Evolutionary conservation across 2,329 filamentous ascomycete genomes (phyloP).

Genomic region (Fusarium begoniae): DNA sequence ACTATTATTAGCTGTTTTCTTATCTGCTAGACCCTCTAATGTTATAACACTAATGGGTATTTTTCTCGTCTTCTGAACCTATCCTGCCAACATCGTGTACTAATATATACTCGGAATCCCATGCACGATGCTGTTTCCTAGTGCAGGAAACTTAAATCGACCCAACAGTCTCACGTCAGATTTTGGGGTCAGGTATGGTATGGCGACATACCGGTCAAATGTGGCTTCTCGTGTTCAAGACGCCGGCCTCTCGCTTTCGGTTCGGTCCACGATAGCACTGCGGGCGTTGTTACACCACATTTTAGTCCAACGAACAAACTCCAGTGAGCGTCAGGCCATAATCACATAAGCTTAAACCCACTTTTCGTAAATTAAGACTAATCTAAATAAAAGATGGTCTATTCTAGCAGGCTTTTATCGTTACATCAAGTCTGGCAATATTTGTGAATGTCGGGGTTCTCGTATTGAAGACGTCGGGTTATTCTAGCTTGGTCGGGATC

Average conservation of each 20-base stretch:
- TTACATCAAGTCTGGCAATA: neutral
- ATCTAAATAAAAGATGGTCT: rapidly evolving
- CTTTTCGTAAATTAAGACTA: rapidly evolving
- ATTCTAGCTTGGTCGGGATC: neutral
- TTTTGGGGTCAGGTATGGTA: neutral
- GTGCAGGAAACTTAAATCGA: rapidly evolving
- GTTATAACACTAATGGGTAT: neutral
- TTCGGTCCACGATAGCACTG: neutral
- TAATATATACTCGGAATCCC: neutral
- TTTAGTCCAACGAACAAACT: too few relatives aligned
- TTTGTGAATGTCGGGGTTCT: neutral
- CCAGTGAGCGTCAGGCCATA: neutral
- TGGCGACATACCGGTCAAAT: neutral
- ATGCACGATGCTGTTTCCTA: neutral
- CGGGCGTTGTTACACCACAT: neutral
- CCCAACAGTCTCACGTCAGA: neutral
- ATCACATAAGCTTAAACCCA: neutral
- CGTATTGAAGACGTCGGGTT: neutral
- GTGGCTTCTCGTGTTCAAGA: neutral
- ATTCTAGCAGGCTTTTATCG: neutral
- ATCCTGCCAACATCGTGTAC: neutral
- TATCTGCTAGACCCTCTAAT: neutral
- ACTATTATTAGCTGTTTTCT: rapidly evolving
- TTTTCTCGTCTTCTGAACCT: too few relatives aligned
- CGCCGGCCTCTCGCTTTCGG: neutral